These are phyloP conservation scores for Warburgia ugandensis DNA, from an alignment of 164 flowering plant species.

Conservation along the genomic window DNA sequence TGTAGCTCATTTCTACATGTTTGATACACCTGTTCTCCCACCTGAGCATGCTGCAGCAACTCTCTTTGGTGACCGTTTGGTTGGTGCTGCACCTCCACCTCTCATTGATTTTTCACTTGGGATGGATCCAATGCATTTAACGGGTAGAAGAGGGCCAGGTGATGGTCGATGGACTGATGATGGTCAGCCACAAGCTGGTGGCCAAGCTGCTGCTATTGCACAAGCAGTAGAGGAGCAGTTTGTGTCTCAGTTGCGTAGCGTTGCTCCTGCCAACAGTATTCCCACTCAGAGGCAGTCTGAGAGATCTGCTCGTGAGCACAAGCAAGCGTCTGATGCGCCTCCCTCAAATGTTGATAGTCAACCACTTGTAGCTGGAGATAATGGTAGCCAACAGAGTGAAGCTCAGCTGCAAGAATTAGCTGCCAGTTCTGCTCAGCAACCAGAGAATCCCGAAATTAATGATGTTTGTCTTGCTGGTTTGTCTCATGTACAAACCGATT, in stretches of 20 bases:
- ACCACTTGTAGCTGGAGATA: conserved; percentile 24
- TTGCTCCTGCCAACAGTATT: conserved; percentile 29
- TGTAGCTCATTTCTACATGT: conserved; percentile 64
- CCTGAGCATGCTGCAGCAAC: conserved; percentile 53
- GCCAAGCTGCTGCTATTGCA: conserved; percentile 73
- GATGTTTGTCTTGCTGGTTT: conserved; percentile 14
- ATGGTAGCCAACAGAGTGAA: conserved; percentile 29
- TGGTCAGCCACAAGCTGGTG: conserved; percentile 85
- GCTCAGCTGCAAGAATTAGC: conserved; percentile 25
- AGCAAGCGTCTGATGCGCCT: conserved; percentile 27
- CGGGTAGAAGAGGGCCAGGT: conserved; percentile 72
- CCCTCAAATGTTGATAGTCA: conserved; percentile 26
- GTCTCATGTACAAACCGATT: conserved; percentile 21
- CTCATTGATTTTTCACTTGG: conserved; percentile 74
- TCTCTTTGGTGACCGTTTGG: conserved; percentile 58
- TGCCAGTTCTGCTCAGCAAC: conserved; percentile 18
- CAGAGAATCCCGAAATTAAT: conserved; percentile 23
- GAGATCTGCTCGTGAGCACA: conserved; percentile 32
- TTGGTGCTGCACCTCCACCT: conserved; percentile 60
- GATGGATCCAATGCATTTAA: conserved; percentile 57
- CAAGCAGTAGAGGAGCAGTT: conserved; percentile 83
- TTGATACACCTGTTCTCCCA: conserved; percentile 81
- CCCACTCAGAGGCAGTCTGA: conserved; percentile 32
- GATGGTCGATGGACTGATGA: conserved; percentile 97
- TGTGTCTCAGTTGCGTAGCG: conserved; percentile 44